Evolutionary conservation across 768 basidiomycete species (phyloP).

Genomic region (Amanita thiersii): DNA sequence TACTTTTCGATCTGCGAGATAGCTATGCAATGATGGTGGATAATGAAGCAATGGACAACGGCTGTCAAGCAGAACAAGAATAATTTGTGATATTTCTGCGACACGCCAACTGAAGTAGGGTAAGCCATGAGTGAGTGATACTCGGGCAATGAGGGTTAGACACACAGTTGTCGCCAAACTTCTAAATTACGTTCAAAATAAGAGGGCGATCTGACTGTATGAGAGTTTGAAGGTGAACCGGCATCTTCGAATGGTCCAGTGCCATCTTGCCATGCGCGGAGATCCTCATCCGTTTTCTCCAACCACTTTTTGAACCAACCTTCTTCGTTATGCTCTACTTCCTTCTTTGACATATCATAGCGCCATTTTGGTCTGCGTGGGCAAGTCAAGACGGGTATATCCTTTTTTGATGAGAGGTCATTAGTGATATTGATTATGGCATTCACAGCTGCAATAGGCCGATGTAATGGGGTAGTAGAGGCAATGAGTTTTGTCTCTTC

Average conservation of each 20-base stretch:
- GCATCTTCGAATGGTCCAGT: constrained; percentile 11
- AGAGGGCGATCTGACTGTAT: constrained; percentile 58
- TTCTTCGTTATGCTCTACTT: constrained; percentile 88
- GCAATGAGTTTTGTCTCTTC: constrained; percentile 52
- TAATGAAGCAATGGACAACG: constrained; percentile 85
- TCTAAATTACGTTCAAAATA: constrained; percentile 88
- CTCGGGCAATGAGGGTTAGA: constrained; percentile 10
- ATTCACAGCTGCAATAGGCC: constrained; percentile 43
- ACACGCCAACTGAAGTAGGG: constrained; percentile 71
- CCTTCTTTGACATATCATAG: constrained; percentile 78
- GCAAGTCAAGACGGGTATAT: constrained; percentile 25
- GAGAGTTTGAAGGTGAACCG: constrained; percentile 5
- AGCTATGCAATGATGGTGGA: constrained; percentile 66
- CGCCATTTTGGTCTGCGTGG: constrained; percentile 83
- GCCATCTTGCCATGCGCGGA: constrained; percentile 42
- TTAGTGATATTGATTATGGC: constrained; percentile 26
- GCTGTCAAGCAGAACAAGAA: constrained; percentile 83
- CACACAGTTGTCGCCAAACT: constrained; percentile 90
- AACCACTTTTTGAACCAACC: constrained; percentile 79
- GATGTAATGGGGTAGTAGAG: constrained; percentile 37
- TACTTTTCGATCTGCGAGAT: constrained; percentile 46
- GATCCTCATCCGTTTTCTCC: constrained; percentile 45
- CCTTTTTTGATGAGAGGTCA: constrained; percentile 13
- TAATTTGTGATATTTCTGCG: constrained; percentile 81
- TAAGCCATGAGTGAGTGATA: constrained; percentile 9